These are phyloP conservation scores for Lactarius sanguifluus DNA, from an alignment of 768 basidiomycete genomes.

Conservation along the genomic window DNA sequence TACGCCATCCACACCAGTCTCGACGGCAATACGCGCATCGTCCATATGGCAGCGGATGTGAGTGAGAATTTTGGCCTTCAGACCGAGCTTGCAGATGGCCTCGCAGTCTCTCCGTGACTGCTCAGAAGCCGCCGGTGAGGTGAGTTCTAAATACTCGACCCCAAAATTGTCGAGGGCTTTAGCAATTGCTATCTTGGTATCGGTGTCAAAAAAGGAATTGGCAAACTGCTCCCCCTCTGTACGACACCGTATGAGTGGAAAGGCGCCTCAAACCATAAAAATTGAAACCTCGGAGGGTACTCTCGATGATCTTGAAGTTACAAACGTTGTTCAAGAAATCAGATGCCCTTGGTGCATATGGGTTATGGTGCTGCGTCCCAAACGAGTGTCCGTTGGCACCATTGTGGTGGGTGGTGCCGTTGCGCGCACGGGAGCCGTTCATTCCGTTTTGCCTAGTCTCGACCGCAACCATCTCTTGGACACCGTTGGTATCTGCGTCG, in stretches of 20 bases:
- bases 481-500: conserved; percentile 46
- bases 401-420: conserved; percentile 36
- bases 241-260: conserved; percentile 14
- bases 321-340: conserved; percentile 92
- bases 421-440: conserved; percentile 39
- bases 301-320: conserved; percentile 96
- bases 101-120: conserved; percentile 94
- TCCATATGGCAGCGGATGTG: conserved; percentile 99
- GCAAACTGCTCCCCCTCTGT: conserved; percentile 98
- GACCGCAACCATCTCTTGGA: conserved; percentile 70
- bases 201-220: conserved; percentile 99
- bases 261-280: conserved; percentile 32
- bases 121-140: conserved; percentile 95
- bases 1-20: conserved; percentile 98
- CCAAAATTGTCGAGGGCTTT: conserved; percentile 98
- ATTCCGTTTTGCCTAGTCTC: conserved; percentile 44
- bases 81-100: conserved; percentile 97
- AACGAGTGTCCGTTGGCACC: conserved; percentile 34
- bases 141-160: conserved; percentile 99
- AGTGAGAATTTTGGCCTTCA: conserved; percentile 95
- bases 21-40: conserved; percentile 96
- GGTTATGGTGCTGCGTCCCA: conserved; percentile 55
- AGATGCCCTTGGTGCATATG: conserved; percentile 87
- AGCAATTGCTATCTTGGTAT: conserved; percentile 99
- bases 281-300: conserved; percentile 79